These are phyloP conservation scores for Toxoplasma gondii DNA, from an alignment of 169 alveolate species.

Conservation along the genomic window DNA sequence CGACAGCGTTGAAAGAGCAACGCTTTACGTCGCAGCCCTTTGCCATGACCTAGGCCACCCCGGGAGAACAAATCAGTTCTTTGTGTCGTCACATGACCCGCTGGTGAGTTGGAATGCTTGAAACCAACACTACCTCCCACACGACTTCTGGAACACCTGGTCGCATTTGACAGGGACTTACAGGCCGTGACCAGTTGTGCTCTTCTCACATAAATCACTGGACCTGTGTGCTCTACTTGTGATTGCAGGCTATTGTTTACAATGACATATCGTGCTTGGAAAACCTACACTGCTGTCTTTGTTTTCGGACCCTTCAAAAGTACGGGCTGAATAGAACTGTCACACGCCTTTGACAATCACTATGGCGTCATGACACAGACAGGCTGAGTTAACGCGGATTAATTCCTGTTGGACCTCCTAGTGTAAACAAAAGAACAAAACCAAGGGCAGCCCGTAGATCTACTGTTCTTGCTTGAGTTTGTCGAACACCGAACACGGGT, in stretches of 20 bases:
- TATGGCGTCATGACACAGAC: too few species aligned
- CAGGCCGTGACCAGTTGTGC: too few species aligned
- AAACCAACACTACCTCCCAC: too few species aligned
- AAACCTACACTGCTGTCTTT: constrained; percentile 80
- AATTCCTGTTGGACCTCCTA: too few species aligned
- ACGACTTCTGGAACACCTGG: too few species aligned
- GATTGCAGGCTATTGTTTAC: constrained; percentile 76
- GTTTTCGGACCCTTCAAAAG: constrained; percentile 70
- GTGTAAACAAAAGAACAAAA: too few species aligned
- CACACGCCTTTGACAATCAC: background rate
- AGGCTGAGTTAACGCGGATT: too few species aligned
- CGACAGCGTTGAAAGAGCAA: constrained; percentile 61
- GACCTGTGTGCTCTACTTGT: background rate
- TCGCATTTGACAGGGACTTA: too few species aligned
- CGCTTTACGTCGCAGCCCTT: constrained; percentile 83
- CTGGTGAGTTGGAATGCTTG: constrained; percentile 37
- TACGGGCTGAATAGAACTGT: background rate
- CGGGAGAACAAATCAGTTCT: constrained; percentile 87
- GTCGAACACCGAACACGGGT: too few species aligned
- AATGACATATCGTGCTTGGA: constrained; percentile 87
- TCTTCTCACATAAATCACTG: too few species aligned
- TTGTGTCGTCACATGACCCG: constrained; percentile 72
- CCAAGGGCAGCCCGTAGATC: too few species aligned
- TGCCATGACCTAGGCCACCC: constrained; percentile 96
- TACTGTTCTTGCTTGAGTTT: too few species aligned